Evolutionary conservation across 345 rosid genomes (phyloP).

Genomic region (Arabis hirsuta): DNA sequence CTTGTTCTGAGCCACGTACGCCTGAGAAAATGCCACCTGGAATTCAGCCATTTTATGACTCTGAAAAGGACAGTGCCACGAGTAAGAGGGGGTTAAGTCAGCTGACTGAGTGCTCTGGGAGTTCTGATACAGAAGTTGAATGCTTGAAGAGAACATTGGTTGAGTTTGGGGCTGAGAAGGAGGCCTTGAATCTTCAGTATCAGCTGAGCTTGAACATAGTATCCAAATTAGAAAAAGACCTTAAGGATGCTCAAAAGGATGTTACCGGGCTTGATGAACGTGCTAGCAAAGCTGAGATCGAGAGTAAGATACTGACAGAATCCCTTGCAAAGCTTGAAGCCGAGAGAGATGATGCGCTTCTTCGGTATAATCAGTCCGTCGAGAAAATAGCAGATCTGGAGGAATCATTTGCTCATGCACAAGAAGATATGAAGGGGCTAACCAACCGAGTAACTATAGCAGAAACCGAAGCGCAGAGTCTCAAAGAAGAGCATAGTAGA

Average conservation of each 20-base stretch:
- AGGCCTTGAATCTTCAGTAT: conserved; percentile 62
- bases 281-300: conserved; percentile 81
- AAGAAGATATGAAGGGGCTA: conserved; percentile 57
- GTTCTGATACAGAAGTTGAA: conserved; percentile 55
- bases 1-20: conserved; percentile 67
- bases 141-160: conserved; percentile 63
- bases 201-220: conserved; percentile 66
- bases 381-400: conserved; percentile 67
- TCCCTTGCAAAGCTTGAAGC: conserved; percentile 62
- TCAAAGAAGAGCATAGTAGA: conserved; percentile 58
- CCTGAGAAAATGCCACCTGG: conserved; percentile 70
- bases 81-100: conserved; percentile 70
- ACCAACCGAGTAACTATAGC: conserved; percentile 60
- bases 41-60: conserved; percentile 42
- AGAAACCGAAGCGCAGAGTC: conserved; percentile 63
- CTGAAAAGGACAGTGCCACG: conserved; percentile 46
- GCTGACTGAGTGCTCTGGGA: conserved; percentile 55
- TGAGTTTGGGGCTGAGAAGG: conserved; percentile 78
- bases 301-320: conserved; percentile 71
- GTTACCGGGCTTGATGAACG: conserved; percentile 65
- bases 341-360: conserved; percentile 75
- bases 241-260: conserved; percentile 62
- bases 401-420: conserved; percentile 49
- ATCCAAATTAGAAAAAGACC: conserved; percentile 68
- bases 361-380: conserved; percentile 66